phyloP scores from a whole-genome alignment of 139 green algal species.

The Haematococcus lacustris region DNA sequence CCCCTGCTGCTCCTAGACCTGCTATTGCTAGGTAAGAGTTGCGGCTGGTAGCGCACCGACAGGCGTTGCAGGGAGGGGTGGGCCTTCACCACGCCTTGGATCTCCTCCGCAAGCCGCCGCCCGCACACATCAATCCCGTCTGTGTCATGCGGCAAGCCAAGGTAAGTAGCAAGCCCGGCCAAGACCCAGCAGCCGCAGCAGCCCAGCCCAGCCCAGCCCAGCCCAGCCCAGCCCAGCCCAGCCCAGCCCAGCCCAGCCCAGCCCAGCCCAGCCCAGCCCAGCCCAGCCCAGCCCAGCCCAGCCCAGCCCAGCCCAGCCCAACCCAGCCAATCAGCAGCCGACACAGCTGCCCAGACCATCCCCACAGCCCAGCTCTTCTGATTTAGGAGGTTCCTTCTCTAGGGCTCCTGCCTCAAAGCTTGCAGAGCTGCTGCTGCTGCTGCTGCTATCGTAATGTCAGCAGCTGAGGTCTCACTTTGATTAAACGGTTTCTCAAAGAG shows the following conservation, averaged over 20 bases:
- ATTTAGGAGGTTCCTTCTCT: neutral
- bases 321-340: neutral
- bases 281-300: neutral
- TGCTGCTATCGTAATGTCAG: neutral
- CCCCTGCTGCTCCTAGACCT: neutral
- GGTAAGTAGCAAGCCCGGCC: neutral
- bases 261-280: neutral
- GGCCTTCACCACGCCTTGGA: constrained; percentile 31
- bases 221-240: too few species aligned
- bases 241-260: too few species aligned
- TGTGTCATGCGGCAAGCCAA: neutral
- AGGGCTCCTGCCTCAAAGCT: neutral
- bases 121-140: constrained; percentile 80
- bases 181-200: neutral
- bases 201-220: neutral
- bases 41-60: constrained; percentile 41
- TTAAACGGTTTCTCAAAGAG: neutral
- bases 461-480: neutral
- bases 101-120: constrained; percentile 60
- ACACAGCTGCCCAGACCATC: neutral
- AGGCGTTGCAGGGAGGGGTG: constrained; percentile 55
- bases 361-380: neutral
- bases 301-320: neutral
- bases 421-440: neutral
- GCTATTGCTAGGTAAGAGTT: too few species aligned